Base-by-base conservation (phyloP, 306 rosid genomes). In the Inga laurina region DNA sequence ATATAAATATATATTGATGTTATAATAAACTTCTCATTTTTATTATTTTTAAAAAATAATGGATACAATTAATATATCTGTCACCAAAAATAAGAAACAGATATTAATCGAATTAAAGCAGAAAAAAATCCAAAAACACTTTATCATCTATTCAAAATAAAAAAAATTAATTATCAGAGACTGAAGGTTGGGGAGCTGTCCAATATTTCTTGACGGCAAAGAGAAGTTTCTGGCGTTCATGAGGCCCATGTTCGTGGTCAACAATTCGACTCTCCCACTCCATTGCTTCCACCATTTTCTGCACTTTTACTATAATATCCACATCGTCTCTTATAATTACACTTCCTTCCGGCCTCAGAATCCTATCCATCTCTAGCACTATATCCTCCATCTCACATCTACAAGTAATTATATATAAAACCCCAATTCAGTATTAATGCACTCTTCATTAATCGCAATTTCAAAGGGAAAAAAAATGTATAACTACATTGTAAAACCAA, bases 231-330 rank as follows among this genome's bases (percentile, higher is more conserved):
- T 85, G 97, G 27, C 88, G 81, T 37, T 85, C 87, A 69, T 77
- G 84, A 84, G 95, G 93, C 10, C 98, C 97, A 80, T 92, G 90
- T 93, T 95, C 97, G 81, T 91, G 91, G 88, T 95, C 91, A n/a
- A 91, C 90, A 75, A 95, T 93, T 77, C 81, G 92, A 81, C 97
- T 85, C 8, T 90, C 91, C 98, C 98, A 94, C 3, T 93, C 87
- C 93, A 93, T 82, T 65, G 84, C 86, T 79, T 85, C 74, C 2
- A 84, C 79, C 32, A 91, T 84, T 22, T 46, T 90, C 80, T 83
- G 92, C 24, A 91, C 87, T 81, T 86, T 92, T 22, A 89, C 88
- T 83, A 93, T 76, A 37, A 88, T 15, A 80, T 92, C 97, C 44
- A 93, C 93, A 79, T 91, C 92, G 74, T 95, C 97, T 65, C 98